Evolutionary conservation across 2,329 filamentous ascomycete genomes (phyloP), one percentile per base, ranked within the genome.

Genomic region (Neobulgaria alba): DNA sequence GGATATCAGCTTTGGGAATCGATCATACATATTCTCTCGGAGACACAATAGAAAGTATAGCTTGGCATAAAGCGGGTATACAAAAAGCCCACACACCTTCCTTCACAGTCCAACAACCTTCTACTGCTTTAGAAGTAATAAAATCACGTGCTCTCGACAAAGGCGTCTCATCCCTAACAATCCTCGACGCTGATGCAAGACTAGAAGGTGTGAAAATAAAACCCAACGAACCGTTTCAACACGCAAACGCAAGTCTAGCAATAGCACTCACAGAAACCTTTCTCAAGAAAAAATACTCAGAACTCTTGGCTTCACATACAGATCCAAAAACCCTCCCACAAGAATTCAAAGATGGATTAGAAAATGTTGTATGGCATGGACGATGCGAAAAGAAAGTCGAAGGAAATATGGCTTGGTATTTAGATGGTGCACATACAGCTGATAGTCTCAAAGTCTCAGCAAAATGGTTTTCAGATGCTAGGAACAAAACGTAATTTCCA

Each of bases 361-460:
- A 90, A 57, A 65, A 76, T 51, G 82, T 87, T 2, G 75, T 78
- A 2, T 84, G 88, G 67, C 75, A 87, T 30, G 92, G 90, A 3
- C 74, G 92, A 33, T 95, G 89, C 57, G 76, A 82, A 50, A 64
- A 71, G 30, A 76, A 72, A 53, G 51, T 62, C 3, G 73, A 77
- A 46, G 68, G 67, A 2, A 67, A 70, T 32, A 67, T 94, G 4
- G 71, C 70, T 12, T 98, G 90, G 89, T 83, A 89, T 57, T 75
- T 98, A 15, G 92, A 98, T 57, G 89, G 92, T 7, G 92, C 88
- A 2, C 92, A 98, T 62, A 98, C 90, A 0, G 78, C 83, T 2
- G 90, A 96, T 57, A 95, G 88, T 58, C 80, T 98, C 40, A 76
- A 82, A 51, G 75, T 85, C 50, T 85, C 86, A 2, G 82, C 80